These are phyloP conservation scores for Gonapodya sp. DNA, from an alignment of 192 early-diverging fungal species.

Conservation along the genomic window DNA sequence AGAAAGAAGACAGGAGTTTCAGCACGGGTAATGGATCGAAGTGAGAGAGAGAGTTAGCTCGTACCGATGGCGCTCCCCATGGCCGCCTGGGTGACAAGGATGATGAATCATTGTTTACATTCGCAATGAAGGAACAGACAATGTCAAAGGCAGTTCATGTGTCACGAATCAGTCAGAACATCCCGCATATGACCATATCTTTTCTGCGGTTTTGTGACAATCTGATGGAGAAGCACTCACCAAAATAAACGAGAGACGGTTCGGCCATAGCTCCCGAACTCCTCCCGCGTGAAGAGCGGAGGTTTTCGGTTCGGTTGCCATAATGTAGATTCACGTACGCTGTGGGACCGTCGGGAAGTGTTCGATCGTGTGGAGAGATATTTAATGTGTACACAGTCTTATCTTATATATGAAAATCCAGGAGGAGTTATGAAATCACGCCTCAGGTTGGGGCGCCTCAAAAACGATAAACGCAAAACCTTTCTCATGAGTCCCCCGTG, in stretches of 20 bases:
- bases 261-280: not conserved
- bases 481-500: too few species aligned
- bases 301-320: not conserved
- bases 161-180: too few species aligned
- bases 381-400: too few species aligned
- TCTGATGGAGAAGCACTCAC: not conserved
- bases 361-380: too few species aligned
- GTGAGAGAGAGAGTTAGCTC: not conserved
- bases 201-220: not conserved
- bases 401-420: too few species aligned
- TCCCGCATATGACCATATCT: too few species aligned
- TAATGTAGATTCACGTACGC: too few species aligned
- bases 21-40: not conserved
- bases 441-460: too few species aligned
- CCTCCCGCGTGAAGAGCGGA: not conserved
- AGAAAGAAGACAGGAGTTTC: not conserved
- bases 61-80: not conserved
- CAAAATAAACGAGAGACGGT: not conserved
- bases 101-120: too few species aligned
- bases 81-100: not conserved
- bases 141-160: not conserved
- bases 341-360: too few species aligned
- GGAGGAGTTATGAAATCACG: too few species aligned
- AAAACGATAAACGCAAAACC: too few species aligned
- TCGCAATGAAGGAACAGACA: not conserved